Evolutionary conservation across 768 basidiomycete species (phyloP), one percentile per base, ranked within the genome.

Genomic region (Tulasnella sp.): DNA sequence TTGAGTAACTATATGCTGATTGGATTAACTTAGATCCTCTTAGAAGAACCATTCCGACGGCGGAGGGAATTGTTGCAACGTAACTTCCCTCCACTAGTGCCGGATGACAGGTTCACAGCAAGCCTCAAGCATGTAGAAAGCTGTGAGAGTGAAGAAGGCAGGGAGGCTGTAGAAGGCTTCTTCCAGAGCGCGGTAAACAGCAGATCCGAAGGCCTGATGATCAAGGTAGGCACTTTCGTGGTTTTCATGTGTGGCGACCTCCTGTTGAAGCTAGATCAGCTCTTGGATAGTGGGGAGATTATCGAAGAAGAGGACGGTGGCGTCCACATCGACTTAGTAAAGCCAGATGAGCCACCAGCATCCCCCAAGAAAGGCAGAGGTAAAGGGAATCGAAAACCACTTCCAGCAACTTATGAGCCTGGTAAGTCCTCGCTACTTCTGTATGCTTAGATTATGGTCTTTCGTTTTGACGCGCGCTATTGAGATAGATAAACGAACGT

Each of bases 121-220:
- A 77, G 77, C 13, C 84, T 92, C 58, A 74, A 77, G 52, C 88
- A 89, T 67, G 88, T 93, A 30, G 78, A 83, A 64, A 85, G 79
- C 60, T 80, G 81, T 61, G 82, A 83, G 63, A 85, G 86, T 66
- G 74, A 77, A 38, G 74, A 75, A 44, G 86, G 83, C 13, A 75
- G 78, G 58, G 77, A 77, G n/a, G 75, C 70, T 11, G 76, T 95
- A 5, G 78, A 86, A 68, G 77, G 73, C 4, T 95, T 95, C 70
- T 89, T 90, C 80, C 72, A 80, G 66, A 76, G 76, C 60, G 84
- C 88, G 2, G 77, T 91, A 23, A 80, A 82, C 67, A 83, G 83
- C 67, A 82, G 82, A 56, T 88, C 85, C 58, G 93, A 96, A 70
- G 93, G 93, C n/a, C 74, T 95, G 63, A 94, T 96, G 92, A 78